Evolutionary conservation across 225 moss, liverwort and hornwort genomes (phyloP).

Genomic region (Climacium dendroides): DNA sequence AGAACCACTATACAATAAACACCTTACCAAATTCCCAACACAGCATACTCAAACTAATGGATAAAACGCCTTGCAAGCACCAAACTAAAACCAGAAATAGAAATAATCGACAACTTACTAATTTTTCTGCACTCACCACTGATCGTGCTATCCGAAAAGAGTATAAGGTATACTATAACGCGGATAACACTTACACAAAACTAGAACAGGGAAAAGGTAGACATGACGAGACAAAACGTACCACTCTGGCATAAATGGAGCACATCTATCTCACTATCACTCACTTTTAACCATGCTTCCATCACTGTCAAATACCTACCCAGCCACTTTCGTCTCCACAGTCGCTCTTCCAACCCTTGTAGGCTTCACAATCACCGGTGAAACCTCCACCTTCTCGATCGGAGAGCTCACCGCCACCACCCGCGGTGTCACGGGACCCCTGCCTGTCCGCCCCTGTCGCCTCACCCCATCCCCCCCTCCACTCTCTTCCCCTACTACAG

Average conservation of each 20-base stretch:
- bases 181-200: background rate
- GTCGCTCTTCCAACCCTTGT: constrained; percentile 56
- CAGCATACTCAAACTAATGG: background rate
- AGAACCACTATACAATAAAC: background rate
- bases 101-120: background rate
- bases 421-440: constrained; percentile 65
- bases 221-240: background rate
- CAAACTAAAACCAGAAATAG: background rate
- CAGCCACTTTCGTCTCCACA: constrained; percentile 30
- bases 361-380: constrained; percentile 53
- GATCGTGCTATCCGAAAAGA: background rate
- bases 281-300: background rate
- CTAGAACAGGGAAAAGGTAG: background rate
- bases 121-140: background rate
- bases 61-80: background rate
- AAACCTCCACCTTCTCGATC: constrained; percentile 50
- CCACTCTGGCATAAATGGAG: background rate
- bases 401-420: constrained; percentile 41
- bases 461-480: constrained; percentile 79
- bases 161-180: background rate
- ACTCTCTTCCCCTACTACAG: constrained; percentile 52
- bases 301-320: background rate
- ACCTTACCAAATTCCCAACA: background rate
- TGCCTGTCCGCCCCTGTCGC: constrained; percentile 90
- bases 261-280: background rate